Percentiles rank a stretch among this genome's conserved stretches.
phyloP scores from a whole-genome alignment of 768 basidiomycete genomes.

The Hygrophoropsis aurantiaca region DNA sequence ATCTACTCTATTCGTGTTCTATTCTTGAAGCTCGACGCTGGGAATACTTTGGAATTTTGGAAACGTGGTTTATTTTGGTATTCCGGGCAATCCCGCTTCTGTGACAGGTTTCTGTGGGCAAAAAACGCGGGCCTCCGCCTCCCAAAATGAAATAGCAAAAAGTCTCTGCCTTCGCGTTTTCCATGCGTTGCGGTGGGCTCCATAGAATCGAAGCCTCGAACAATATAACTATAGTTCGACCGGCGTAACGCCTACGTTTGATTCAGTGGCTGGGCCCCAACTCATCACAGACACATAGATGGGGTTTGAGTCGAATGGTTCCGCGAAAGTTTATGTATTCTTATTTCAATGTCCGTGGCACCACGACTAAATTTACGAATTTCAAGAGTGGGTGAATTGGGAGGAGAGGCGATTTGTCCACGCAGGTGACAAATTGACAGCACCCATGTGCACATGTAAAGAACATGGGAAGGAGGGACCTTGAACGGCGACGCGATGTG shows the following conservation, averaged over 20 bases:
- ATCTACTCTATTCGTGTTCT: constrained; percentile 15
- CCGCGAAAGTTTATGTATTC: constrained; percentile 29
- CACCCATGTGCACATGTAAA: constrained; percentile 40
- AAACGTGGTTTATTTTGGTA: constrained; percentile 18
- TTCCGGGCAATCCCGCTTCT: constrained; percentile 19
- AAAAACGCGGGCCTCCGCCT: constrained; percentile 27
- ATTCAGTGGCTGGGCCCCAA: too few relatives aligned
- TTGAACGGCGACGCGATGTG: constrained; percentile 20
- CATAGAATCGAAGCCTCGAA: too few relatives aligned
- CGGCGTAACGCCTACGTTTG: too few relatives aligned
- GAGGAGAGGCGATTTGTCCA: constrained; percentile 20
- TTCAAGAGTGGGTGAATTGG: too few relatives aligned
- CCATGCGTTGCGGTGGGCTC: background rate
- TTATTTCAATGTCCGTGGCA: constrained; percentile 1
- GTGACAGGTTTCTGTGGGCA: constrained; percentile 1
- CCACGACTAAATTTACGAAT: background rate
- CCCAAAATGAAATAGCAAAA: constrained; percentile 16
- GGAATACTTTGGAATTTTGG: constrained; percentile 9
- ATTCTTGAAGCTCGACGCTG: constrained; percentile 20
- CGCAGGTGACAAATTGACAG: constrained; percentile 29
- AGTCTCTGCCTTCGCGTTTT: constrained; percentile 16
- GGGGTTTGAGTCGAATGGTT: background rate
- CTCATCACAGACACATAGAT: background rate
- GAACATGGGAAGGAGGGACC: constrained; percentile 34
- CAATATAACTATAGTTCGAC: background rate